Evolutionary conservation across 2,329 filamentous ascomycete species (phyloP).

Genomic region (Cladorrhinum sp.): DNA sequence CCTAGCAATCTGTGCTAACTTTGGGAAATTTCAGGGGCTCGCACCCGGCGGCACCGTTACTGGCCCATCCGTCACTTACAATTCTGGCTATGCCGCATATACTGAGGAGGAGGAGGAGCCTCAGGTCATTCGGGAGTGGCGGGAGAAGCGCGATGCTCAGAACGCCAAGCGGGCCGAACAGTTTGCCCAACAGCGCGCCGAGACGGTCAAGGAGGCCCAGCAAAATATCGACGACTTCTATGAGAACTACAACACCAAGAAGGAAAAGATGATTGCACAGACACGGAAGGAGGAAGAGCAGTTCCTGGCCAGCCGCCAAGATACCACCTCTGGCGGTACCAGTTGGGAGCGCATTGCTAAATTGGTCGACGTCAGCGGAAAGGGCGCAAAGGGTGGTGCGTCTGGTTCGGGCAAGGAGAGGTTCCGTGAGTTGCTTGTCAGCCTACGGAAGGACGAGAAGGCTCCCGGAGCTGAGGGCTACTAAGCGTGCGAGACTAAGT

Average conservation of each 20-base stretch:
- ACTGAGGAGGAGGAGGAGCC: constrained; percentile 74
- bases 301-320: constrained; percentile 83
- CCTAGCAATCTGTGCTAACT: constrained; percentile 13
- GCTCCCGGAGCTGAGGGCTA: constrained; percentile 65
- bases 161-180: constrained; percentile 82
- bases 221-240: constrained; percentile 98
- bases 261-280: constrained; percentile 87
- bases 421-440: constrained; percentile 86
- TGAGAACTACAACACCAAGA: constrained; percentile 98
- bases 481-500: constrained; percentile 33
- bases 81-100: constrained; percentile 58
- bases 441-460: constrained; percentile 90
- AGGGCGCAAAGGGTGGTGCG: constrained; percentile 81
- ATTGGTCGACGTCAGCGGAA: constrained; percentile 94
- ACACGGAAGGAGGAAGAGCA: constrained; percentile 90
- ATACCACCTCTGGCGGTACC: constrained; percentile 90
- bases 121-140: constrained; percentile 87
- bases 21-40: constrained; percentile 53
- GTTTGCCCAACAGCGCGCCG: constrained; percentile 75
- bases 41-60: constrained; percentile 79
- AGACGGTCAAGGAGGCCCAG: constrained; percentile 85
- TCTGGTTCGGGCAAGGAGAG: constrained; percentile 91
- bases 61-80: constrained; percentile 62
- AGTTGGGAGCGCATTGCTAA: constrained; percentile 99
- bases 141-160: constrained; percentile 79